Evolutionary conservation across 2,329 filamentous ascomycete genomes (phyloP), one percentile per base, ranked within the genome.

Genomic region (Aspergillus alliaceus): DNA sequence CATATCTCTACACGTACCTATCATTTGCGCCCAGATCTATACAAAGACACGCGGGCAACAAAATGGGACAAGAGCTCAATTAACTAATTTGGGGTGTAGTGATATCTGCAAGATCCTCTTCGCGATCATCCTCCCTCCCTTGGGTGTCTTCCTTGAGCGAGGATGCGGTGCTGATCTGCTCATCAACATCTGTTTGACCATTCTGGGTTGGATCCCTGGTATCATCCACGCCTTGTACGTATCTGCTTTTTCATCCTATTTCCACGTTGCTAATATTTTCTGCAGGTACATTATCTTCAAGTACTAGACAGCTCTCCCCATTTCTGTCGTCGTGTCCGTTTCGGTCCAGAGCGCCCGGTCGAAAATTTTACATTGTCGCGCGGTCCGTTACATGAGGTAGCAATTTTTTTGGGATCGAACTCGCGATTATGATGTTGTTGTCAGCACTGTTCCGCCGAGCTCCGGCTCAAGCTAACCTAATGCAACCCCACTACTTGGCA

Each of bases 81-180:
- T 61, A 34, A 63, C 58, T 39, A n/a, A 54, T 37, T 46, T 24
- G 29, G 8, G 15, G 31, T 39, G 34, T 68, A 89, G 87, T 75
- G 87, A 90, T 74, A 86, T 90, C 79, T 87, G 86, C 85, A 90
- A 90, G 81, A 89, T 90, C 82, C 84, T 96, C 79, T 84, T 96
- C 80, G 92, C 92, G 82, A 82, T 96, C 82, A 81, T 96, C 80
- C 86, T 96, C 64, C 92, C 92, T 56, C 92, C 92, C 74, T 80
- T 96, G 55, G 92, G 92, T 81, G 92, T 96, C 75, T 95, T 96
- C 85, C 90, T 96, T 67, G 92, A 96, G 88, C 87, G 89, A 68
- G 92, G 92, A 70, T 96, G 92, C 80, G 88, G 88, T 73, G 86
- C 88, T 66, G 90, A 96, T 75, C 82, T 96, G 71, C 82, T 93